Base-by-base conservation (phyloP, 2,329 filamentous ascomycete genomes). In the Lasiodiplodia gonubiensis region DNA sequence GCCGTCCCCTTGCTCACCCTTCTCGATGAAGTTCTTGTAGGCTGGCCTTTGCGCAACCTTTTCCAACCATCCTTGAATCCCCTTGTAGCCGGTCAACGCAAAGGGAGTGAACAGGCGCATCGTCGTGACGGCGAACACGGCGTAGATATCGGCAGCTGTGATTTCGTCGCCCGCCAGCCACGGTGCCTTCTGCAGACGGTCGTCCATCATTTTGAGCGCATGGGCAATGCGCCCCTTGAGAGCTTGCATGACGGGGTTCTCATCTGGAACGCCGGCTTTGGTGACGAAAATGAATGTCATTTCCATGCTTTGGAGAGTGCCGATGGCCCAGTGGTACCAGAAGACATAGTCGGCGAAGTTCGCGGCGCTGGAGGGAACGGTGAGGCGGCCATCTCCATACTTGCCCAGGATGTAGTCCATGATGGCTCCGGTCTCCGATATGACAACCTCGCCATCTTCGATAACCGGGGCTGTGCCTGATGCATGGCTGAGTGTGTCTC, bases 121-220 rank as follows among this genome's bases (percentile, higher is more conserved):
- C 2, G 88, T 91, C 0, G 88, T 89, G 39, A 91, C 77, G 16
- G 82, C 80, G 72, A 85, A 90, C 0, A 89, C 81, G 4, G 78
- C 79, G 87, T 91, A 90, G 46, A 90, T 80, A 75, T 92, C 90
- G 1, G 89, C 89, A 0, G 82, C 87, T 0, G 87, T 90, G 67
- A 92, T 86, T 63, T 88, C 81, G 0, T 83, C 78, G 2, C 89
- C 90, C 0, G 86, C 88, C 25, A 92, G 77, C 81, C 84, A 91
- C 4, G 48, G 27, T 42, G 77, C 81, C 0, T 76, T 68, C 3
- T 70, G 71, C 2, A 91, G 73, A 14, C 85, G 78, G 2, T 82
- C 75, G 48, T 91, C 82, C 27, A 88, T 64, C 27, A 81, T 71
- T n/a, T 67, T 51, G 37, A 90, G 69, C 0, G 79, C 75, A n/a